phyloP scores from a whole-genome alignment of 768 basidiomycete species.

The Podaxis carcinomalis region DNA sequence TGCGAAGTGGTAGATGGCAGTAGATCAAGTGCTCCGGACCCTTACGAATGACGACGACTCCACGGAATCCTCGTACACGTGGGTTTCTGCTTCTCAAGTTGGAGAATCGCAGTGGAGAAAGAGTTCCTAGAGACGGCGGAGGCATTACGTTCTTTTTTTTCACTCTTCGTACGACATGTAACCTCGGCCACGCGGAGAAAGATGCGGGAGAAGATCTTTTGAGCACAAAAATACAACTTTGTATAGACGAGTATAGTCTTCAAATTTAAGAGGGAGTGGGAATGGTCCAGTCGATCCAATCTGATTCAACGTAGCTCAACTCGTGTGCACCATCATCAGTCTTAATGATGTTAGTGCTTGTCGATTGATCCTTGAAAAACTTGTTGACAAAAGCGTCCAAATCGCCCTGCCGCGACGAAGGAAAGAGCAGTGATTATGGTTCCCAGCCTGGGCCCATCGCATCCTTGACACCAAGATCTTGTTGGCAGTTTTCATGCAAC shows the following conservation, averaged over 20 bases:
- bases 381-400: constrained; percentile 52
- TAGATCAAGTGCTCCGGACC: not conserved
- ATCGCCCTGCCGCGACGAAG: constrained; percentile 36
- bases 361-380: constrained; percentile 45
- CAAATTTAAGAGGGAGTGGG: constrained; percentile 33
- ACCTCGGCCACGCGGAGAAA: not conserved
- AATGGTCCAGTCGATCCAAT: constrained; percentile 49
- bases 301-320: constrained; percentile 31
- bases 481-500: constrained; percentile 47
- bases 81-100: not conserved
- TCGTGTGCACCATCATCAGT: constrained; percentile 44
- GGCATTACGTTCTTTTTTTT: not conserved
- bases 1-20: not conserved
- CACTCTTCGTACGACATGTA: not conserved
- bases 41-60: not conserved
- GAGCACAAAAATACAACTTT: not conserved
- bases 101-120: not conserved
- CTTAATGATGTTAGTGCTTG: constrained; percentile 42
- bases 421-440: constrained; percentile 53
- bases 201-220: not conserved
- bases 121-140: not conserved
- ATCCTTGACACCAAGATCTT: constrained; percentile 41
- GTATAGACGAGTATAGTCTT: not conserved
- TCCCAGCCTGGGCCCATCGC: constrained; percentile 50
- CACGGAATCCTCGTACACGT: not conserved